A percentile compares a stretch with the other conserved stretches of the same genome.
Evolutionary conservation across 225 moss, liverwort and hornwort genomes (phyloP).

Genomic region (Climacium dendroides): DNA sequence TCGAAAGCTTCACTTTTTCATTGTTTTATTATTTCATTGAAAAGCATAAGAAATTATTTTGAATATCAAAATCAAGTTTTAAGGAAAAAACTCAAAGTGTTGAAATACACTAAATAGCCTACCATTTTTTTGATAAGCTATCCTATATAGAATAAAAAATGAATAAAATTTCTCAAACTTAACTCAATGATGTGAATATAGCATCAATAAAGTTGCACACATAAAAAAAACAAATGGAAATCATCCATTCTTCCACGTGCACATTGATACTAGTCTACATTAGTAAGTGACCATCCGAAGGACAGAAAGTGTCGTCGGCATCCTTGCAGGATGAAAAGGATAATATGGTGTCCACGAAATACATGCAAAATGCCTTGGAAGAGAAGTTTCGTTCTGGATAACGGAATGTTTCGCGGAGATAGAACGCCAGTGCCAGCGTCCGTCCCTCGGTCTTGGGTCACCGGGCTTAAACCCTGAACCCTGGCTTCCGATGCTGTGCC

Average conservation of each 20-base stretch:
- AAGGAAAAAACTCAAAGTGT: background rate
- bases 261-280: no score
- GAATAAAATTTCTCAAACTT: background rate
- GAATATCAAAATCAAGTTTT: background rate
- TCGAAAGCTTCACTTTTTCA: background rate
- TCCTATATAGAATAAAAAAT: background rate
- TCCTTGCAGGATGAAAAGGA: no score
- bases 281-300: background rate
- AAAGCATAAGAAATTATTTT: background rate
- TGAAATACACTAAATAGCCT: background rate
- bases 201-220: no score
- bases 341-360: background rate
- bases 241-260: background rate
- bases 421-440: background rate
- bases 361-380: background rate
- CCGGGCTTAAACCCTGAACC: constrained; percentile 16
- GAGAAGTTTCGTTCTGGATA: background rate
- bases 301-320: background rate
- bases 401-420: background rate
- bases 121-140: background rate
- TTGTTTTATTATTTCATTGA: no score
- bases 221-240: background rate
- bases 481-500: background rate
- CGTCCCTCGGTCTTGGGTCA: background rate
- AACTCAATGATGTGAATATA: background rate